Percentiles rank a stretch among this genome's conserved stretches.
Conservation (phyloP, 179 eudicot species). For the Patellifolia procumbens region DNA sequence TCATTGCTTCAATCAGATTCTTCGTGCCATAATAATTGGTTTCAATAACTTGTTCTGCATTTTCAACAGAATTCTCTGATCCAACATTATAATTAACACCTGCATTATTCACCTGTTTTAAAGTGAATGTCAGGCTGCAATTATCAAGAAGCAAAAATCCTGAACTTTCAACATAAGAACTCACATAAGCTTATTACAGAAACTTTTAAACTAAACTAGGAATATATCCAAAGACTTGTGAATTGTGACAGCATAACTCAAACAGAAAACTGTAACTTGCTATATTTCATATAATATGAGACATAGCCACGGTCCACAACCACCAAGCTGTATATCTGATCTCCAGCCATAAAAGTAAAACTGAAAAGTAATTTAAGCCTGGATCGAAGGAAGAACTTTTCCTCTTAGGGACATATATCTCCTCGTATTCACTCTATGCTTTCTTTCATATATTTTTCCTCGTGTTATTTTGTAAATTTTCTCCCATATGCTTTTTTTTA, state of each 20-base stretch:
- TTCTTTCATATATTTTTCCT: too few species aligned
- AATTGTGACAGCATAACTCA: too few species aligned
- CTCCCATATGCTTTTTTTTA: too few species aligned
- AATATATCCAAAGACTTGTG: too few species aligned
- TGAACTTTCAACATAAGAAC: neutral
- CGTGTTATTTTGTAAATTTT: too few species aligned
- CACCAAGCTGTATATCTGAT: neutral
- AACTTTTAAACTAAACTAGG: neutral
- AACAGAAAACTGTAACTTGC: neutral
- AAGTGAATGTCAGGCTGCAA: neutral
- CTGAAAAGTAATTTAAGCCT: neutral
- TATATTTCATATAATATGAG: neutral
- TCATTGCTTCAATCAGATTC: slow-evolving; percentile 65
- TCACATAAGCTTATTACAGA: neutral
- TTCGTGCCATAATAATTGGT: slow-evolving; percentile 93
- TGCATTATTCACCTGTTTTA: slow-evolving; percentile 82
- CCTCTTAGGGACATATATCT: neutral
- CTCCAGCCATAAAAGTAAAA: neutral
- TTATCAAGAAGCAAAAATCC: slow-evolving; percentile 18
- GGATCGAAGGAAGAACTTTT: neutral
- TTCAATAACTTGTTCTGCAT: slow-evolving; percentile 67
- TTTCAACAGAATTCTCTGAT: slow-evolving; percentile 69
- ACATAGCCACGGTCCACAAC: neutral
- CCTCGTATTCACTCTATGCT: too few species aligned
- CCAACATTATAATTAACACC: slow-evolving; percentile 78